These are phyloP conservation scores for Paspalum vaginatum DNA, from an alignment of 176 grass and related monocot species.

Conservation along the genomic window DNA sequence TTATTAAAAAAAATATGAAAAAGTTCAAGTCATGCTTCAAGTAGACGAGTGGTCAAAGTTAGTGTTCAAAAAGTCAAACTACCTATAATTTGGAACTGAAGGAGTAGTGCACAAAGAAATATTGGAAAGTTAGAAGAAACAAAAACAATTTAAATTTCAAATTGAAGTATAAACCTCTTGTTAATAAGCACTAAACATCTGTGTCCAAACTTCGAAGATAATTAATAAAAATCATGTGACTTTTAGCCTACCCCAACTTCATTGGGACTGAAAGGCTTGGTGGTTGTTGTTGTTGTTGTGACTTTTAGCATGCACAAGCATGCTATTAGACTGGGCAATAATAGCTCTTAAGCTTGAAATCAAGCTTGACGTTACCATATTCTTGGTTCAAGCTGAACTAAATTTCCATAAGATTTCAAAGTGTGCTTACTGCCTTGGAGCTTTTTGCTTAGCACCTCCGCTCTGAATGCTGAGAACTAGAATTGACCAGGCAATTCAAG, in stretches of 20 bases:
- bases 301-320: not conserved
- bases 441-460: conserved; percentile 11
- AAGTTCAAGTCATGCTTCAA: no score
- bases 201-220: conserved; percentile 1
- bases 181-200: conserved; percentile 19
- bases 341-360: not conserved
- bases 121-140: not conserved
- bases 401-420: not conserved
- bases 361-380: not conserved
- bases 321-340: conserved; percentile 2
- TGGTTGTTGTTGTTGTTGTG: no score
- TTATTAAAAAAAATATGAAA: no score
- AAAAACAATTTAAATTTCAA: not conserved
- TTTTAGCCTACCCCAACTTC: no score
- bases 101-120: not conserved
- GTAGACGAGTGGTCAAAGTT: no score
- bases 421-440: conserved; percentile 13
- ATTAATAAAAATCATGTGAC: conserved; percentile 14
- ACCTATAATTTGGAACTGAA: no score
- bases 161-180: not conserved
- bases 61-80: no score
- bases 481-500: conserved; percentile 3
- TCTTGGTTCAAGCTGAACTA: conserved; percentile 2
- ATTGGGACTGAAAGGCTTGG: no score
- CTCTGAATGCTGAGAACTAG: conserved; percentile 8